These are phyloP conservation scores for Oryza meyeriana DNA, from an alignment of 176 grass and related monocot genomes.

Conservation along the genomic window DNA sequence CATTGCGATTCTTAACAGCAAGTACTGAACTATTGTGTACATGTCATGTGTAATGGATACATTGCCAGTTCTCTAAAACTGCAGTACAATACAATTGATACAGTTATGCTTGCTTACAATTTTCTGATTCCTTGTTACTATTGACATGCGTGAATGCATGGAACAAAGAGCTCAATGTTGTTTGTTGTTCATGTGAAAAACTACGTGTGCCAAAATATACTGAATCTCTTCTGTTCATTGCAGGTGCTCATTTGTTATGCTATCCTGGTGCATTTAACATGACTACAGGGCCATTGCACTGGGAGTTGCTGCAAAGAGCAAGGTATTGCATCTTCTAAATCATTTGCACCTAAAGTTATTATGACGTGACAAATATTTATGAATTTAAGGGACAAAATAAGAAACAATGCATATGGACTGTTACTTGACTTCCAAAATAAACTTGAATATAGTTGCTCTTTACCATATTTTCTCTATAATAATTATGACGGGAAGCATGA, in stretches of 20 bases:
- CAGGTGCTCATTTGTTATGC: conserved; percentile 95
- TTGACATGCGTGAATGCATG: background rate
- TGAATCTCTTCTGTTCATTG: background rate
- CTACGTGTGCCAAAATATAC: background rate
- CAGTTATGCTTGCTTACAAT: background rate
- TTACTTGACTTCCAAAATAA: background rate
- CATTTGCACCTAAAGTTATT: conserved; percentile 20
- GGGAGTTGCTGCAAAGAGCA: conserved; percentile 95
- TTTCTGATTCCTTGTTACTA: background rate
- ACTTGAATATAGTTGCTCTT: background rate
- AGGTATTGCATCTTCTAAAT: conserved; percentile 48
- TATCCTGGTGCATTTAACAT: conserved; percentile 99
- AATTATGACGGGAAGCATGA: background rate
- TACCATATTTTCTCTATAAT: background rate
- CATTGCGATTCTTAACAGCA: no score
- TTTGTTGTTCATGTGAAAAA: background rate
- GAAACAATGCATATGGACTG: background rate
- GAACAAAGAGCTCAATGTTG: background rate
- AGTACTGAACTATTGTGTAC: background rate
- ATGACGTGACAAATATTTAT: background rate
- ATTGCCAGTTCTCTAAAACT: background rate
- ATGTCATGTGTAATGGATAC: background rate
- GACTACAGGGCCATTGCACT: conserved; percentile 95
- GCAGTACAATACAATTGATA: background rate
- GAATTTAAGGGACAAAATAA: background rate